Evolutionary conservation across 192 early-diverging fungal genomes (phyloP), one percentile per base, ranked within the genome.

Genomic region (Dissophora globulifera): DNA sequence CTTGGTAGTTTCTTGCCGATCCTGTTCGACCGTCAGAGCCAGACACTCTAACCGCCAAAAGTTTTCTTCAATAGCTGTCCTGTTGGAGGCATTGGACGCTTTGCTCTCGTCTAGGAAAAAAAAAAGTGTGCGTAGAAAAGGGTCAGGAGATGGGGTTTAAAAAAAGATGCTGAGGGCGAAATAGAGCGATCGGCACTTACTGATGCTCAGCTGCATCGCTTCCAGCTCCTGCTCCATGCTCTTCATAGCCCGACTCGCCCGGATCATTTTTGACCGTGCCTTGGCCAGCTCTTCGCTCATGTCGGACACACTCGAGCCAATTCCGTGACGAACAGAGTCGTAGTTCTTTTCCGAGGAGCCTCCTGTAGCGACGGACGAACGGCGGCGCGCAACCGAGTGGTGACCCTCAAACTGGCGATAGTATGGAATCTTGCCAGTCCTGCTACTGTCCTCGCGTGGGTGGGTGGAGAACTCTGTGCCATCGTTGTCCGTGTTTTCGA

Each of bases 51-150:
- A 26, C 30, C 51, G 58, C 72, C 72, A 76, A 56, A 67, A 67
- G 47, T 76, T 76, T 38, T 76, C 72, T n/a, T 76, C 72, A 17
- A 76, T 53, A 1, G 72, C 72, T 17, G 72, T 40, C 50, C 72
- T 66, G 19, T 62, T 52, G 3, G 49, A 61, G 4, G 72, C 72
- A 56, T 42, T 67, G 12, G 72, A 55, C 20, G 41, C 58, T 38
- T 76, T 76, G 63, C 46, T 66, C 50, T 62, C 58, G 52, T 76
- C 72, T 76, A 66, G 17, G 45, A 33, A 61, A 22, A 49, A 13
- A n/a, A n/a, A n/a, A n/a, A n/a, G n/a, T n/a, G n/a, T n/a, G n/a
- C n/a, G n/a, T n/a, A n/a, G n/a, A n/a, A n/a, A n/a, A n/a, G n/a
- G n/a, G n/a, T n/a, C 38, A 40, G 38, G 13, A 40, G 8, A 7